Conservation (phyloP, 345 rosid genomes). For the Hibiscus tridactylites region DNA sequence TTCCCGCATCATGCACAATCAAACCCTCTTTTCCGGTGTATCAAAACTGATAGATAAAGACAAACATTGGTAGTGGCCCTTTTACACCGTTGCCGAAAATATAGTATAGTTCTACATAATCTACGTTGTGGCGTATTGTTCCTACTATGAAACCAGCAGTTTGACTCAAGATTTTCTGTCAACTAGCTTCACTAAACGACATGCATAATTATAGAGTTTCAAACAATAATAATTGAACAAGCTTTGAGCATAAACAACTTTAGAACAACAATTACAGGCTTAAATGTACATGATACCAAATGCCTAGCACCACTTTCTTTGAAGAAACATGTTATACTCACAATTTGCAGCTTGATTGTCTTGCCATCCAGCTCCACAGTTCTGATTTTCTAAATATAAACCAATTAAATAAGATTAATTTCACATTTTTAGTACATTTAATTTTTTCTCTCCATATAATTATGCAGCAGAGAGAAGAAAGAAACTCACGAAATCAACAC, state of each 20-base stretch:
- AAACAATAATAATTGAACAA: not conserved
- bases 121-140: not conserved
- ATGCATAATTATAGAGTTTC: not conserved
- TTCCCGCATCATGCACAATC: too few species aligned
- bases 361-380: constrained; percentile 74
- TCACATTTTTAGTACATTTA: not conserved
- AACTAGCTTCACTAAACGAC: too few species aligned
- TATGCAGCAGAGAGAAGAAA: not conserved
- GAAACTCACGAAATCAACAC: constrained; percentile 72
- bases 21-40: not conserved
- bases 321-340: constrained; percentile 20
- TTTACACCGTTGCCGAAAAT: too few species aligned
- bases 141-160: not conserved
- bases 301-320: not conserved
- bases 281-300: not conserved
- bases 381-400: constrained; percentile 51
- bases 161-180: not conserved
- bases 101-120: not conserved
- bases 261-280: not conserved
- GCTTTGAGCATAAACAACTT: not conserved
- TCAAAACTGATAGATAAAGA: not conserved
- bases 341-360: constrained; percentile 72
- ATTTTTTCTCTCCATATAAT: not conserved
- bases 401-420: not conserved
- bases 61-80: too few species aligned